Percentiles rank a stretch among this genome's conserved stretches.
phyloP scores from a whole-genome alignment of 495 filamentous ascomycete genomes.

The Aspergillus bridgeri region DNA sequence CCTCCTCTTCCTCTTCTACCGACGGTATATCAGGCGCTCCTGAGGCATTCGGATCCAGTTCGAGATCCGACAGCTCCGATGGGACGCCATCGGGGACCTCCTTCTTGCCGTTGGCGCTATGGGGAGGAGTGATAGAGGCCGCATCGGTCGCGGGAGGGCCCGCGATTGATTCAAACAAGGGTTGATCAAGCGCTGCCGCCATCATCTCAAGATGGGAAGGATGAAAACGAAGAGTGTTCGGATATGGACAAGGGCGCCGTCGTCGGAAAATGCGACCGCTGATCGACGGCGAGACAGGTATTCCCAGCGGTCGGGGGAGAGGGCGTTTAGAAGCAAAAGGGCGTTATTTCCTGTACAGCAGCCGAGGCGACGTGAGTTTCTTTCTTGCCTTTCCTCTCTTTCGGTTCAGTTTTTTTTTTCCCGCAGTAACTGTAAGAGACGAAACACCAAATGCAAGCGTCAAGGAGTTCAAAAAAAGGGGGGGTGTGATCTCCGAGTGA shows the following conservation, averaged over 20 bases:
- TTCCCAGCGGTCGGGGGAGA: constrained; percentile 49
- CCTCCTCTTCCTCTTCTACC: constrained; percentile 54
- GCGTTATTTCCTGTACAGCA: background rate
- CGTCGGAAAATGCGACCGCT: constrained; percentile 48
- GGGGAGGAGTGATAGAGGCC: constrained; percentile 44
- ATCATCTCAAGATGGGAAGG: constrained; percentile 26
- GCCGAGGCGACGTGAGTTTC: background rate
- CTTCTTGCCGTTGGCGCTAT: constrained; percentile 45
- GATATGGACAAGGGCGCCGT: constrained; percentile 29
- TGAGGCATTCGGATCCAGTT: constrained; percentile 36
- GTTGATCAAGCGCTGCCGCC: constrained; percentile 35
- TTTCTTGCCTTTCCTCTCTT: background rate
- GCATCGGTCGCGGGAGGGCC: constrained; percentile 28
- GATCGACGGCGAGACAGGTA: constrained; percentile 41
- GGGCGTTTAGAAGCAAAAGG: constrained; percentile 9
- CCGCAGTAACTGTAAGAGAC: background rate
- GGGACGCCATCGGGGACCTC: constrained; percentile 40
- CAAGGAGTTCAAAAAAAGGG: constrained; percentile 1
- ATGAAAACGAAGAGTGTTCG: constrained; percentile 9
- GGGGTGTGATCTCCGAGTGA: constrained; percentile 2
- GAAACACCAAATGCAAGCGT: background rate
- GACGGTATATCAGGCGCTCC: constrained; percentile 22
- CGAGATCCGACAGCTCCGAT: constrained; percentile 46
- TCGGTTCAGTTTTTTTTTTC: background rate
- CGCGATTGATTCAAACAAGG: constrained; percentile 25